phyloP scores from a whole-genome alignment of 139 green algal genomes.

The Desmodesmus armatus region DNA sequence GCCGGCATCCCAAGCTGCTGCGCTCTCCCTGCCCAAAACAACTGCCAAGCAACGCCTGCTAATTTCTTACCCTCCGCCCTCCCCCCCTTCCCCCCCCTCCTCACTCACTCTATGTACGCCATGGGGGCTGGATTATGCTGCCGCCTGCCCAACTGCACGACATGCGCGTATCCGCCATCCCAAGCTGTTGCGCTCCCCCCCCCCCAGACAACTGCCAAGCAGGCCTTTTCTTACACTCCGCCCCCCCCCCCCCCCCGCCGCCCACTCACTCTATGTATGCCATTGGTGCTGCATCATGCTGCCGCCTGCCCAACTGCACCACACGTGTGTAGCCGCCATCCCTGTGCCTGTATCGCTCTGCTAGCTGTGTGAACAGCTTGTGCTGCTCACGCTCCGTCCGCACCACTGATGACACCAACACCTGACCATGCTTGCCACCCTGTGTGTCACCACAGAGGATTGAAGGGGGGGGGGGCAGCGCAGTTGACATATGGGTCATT shows the following conservation, averaged over 20 bases:
- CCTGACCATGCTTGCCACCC: constrained; percentile 70
- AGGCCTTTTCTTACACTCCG: too few relatives aligned
- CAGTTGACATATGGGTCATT: too few relatives aligned
- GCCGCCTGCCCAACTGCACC: constrained; percentile 68
- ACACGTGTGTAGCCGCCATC: constrained; percentile 91
- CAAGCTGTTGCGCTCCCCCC: constrained; percentile 15
- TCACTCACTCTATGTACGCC: constrained; percentile 91
- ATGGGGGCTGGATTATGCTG: constrained; percentile 84
- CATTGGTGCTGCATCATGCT: constrained; percentile 85
- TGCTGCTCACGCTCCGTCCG: constrained; percentile 78
- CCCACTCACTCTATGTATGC: constrained; percentile 91
- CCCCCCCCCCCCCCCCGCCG: too few relatives aligned
- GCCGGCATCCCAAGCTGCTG: constrained; percentile 69
- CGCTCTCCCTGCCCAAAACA: background rate
- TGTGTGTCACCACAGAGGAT: constrained; percentile 56
- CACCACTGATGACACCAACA: constrained; percentile 75
- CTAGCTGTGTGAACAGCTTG: constrained; percentile 91
- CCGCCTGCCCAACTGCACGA: constrained; percentile 67
- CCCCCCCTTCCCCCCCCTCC: too few relatives aligned
- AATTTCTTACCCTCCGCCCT: too few relatives aligned
- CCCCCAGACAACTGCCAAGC: too few relatives aligned
- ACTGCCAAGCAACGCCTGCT: too few relatives aligned
- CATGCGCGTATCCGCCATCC: constrained; percentile 89
- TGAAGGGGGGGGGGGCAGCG: too few relatives aligned
- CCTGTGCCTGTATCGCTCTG: constrained; percentile 86